These are phyloP conservation scores for Rhamnella rubrinervis DNA, from an alignment of 331 rosid genomes.

Conservation along the genomic window DNA sequence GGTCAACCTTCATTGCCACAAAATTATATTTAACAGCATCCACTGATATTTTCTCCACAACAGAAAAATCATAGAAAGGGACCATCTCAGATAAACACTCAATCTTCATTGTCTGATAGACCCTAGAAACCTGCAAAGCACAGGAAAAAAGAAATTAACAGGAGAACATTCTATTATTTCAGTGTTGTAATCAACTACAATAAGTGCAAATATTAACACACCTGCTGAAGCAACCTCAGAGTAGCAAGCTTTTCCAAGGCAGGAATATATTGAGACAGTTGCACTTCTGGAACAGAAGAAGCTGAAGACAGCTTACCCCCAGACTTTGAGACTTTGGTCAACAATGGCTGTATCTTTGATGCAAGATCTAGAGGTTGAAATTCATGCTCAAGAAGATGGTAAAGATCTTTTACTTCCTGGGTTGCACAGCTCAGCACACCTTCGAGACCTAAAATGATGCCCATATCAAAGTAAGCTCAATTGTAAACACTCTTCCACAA, in stretches of 20 bases:
- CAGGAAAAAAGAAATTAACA: background rate
- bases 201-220: conserved; percentile 18
- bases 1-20: conserved; percentile 88
- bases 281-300: conserved; percentile 89
- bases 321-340: conserved; percentile 64
- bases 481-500: background rate
- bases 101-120: conserved; percentile 84
- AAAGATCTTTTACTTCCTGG: conserved; percentile 95
- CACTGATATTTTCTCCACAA: conserved; percentile 81
- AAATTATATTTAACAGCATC: conserved; percentile 93
- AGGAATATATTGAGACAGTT: conserved; percentile 72
- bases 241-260: conserved; percentile 82
- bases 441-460: conserved; percentile 53
- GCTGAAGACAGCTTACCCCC: conserved; percentile 91
- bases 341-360: conserved; percentile 63
- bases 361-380: conserved; percentile 85
- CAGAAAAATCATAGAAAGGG: conserved; percentile 75
- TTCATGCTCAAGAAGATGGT: conserved; percentile 83
- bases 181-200: background rate
- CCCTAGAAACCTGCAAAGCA: conserved; percentile 65
- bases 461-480: conserved; percentile 5
- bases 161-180: background rate
- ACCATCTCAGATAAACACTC: conserved; percentile 73
- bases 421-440: conserved; percentile 92
- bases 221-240: conserved; percentile 97